Base-by-base conservation (phyloP, 2,329 filamentous ascomycete genomes). In the Cordyceps militaris region DNA sequence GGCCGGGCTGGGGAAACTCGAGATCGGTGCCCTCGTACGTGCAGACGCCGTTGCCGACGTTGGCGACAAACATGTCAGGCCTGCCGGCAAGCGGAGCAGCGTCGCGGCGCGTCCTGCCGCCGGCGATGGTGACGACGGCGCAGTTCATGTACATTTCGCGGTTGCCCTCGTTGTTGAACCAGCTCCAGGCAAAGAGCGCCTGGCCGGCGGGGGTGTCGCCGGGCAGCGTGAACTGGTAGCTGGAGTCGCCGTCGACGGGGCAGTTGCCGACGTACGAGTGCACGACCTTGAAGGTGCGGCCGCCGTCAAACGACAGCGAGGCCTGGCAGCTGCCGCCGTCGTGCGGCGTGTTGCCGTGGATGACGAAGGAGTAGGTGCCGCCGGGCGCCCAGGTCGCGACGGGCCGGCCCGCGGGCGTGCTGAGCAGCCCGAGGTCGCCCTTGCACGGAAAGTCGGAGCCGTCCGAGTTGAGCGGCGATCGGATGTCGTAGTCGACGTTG, bases 71-170 rank as follows among this genome's bases (percentile, higher is more conserved):
- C 67, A 90, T 78, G 19, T 76, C 69, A 0, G 87, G 86, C 0
- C 87, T 79, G 26, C 70, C 69, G 44, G 73, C 70, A 66, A 86
- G 81, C 6, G 60, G 21, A 10, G n/a, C 36, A 3, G 67, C 65
- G 28, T 43, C 60, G 13, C 57, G 38, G 19, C 46, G 47, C 1
- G 21, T 42, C 19, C 63, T 62, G 3, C 63, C n/a, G n/a, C n/a
- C 63, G 1, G 61, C 54, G 47, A 86, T 79, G n/a, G 75, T 76
- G 26, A 87, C 76, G 7, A 78, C 76, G 0, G 83, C 84, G 63
- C 84, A 88, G 68, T 87, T 85, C 81, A 86, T 86, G 73, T 88
- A 88, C 78, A 86, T 85, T 66, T 87, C 84, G 19, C 84, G 75
- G 65, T 85, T 86, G 1, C 84, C 84, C 26, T 83, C 63, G 60